Base-by-base conservation (phyloP, 352 stramenopile genomes). In the Phytophthora pini region DNA sequence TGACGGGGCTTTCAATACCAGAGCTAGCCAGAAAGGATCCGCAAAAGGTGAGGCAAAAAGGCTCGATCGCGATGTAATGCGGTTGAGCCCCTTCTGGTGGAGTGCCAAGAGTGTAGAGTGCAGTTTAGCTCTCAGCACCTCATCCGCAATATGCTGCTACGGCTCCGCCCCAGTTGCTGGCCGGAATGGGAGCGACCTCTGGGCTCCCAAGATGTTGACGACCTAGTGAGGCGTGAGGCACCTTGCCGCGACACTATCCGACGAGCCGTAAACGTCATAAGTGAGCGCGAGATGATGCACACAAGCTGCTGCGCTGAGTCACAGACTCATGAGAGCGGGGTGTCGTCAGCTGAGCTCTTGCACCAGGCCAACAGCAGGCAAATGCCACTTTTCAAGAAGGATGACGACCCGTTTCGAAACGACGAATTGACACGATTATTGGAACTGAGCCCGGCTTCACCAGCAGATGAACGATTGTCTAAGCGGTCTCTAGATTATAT, bases 391-490 rank as follows among this genome's bases (percentile, higher is more conserved):
- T 47, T n/a, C 34, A 56, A 56, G 34, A 12, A 3, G 3, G 49
- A 56, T 46, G 36, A 56, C 11, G 49, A 56, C 13, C 49, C 49
- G 5, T 56, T 56, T 46, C 49, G 49, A 9, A 56, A 56, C 29
- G 49, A 56, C 20, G 27, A 11, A 2, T 24, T 56, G 32, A 27
- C 49, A 2, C 32, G 49, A 15, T 32, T 56, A n/a, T 2, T 56
- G 11, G 49, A 56, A 36, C 13, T 22, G 5, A 31, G 17, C 4
- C 49, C 32, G 0, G 27, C 49, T 27, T 45, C 34, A 22, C 10
- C 20, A 4, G 32, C 20, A 12, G 49, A 56, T 46, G 49, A 17
- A 15, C 13, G 20, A 38, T 38, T 46, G 49, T 34, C 32, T 10
- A 22, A 22, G 34, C 10, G 4, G 36, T 39, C 34, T 12, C 32